A percentile compares a stretch with the other conserved stretches of the same genome.
phyloP scores from a whole-genome alignment of 2,329 filamentous ascomycete genomes.

The Fusarium oligoseptatum region DNA sequence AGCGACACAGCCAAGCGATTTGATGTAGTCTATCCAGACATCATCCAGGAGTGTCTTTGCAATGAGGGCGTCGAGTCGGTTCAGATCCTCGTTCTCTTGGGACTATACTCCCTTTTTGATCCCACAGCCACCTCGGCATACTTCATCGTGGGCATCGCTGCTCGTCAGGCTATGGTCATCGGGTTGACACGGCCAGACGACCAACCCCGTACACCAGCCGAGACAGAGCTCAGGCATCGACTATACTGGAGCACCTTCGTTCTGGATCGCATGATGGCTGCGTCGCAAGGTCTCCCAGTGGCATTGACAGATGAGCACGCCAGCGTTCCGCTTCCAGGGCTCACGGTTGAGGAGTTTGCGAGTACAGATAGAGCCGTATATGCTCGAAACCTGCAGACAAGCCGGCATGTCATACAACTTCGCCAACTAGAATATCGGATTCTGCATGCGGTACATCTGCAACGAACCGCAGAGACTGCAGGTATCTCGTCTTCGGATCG shows the following conservation, averaged over 20 bases:
- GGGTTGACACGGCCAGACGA: conserved; percentile 53
- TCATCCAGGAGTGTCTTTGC: conserved; percentile 57
- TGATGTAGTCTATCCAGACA: conserved; percentile 54
- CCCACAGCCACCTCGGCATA: conserved; percentile 55
- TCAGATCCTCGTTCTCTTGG: conserved; percentile 57
- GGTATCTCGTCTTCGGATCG: conserved; percentile 50
- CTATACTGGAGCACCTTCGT: conserved; percentile 62
- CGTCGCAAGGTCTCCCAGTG: conserved; percentile 56
- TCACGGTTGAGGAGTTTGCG: conserved; percentile 61
- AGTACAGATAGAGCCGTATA: conserved; percentile 54
- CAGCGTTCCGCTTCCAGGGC: conserved; percentile 57
- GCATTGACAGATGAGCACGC: conserved; percentile 56
- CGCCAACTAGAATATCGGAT: conserved; percentile 60
- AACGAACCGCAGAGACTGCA: conserved; percentile 48
- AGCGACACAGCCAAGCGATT: conserved; percentile 50
- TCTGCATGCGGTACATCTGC: conserved; percentile 52
- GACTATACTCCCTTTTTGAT: conserved; percentile 60
- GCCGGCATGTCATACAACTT: conserved; percentile 59
- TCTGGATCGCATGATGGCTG: conserved; percentile 60
- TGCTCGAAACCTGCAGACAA: conserved; percentile 59
- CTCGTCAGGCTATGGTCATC: conserved; percentile 56
- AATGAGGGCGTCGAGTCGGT: conserved; percentile 54
- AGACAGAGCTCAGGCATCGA: conserved; percentile 53
- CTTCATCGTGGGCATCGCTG: conserved; percentile 56
- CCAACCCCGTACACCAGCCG: conserved; percentile 42